Evolutionary conservation across 306 rosid species (phyloP).

Genomic region (Casuarina equisetifolia): DNA sequence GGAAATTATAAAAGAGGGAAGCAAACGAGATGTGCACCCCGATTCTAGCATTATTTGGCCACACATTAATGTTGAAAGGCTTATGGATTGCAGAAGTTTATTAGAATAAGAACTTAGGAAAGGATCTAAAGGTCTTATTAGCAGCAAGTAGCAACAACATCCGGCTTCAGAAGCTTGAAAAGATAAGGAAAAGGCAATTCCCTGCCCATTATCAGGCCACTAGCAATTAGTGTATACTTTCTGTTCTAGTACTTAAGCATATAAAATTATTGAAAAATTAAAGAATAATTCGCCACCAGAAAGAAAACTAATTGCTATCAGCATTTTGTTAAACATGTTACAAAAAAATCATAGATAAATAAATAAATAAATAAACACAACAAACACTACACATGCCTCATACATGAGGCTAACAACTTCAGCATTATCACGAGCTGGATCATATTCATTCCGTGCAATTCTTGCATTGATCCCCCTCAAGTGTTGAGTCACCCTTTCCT

Average conservation of each 20-base stretch:
- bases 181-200: not conserved
- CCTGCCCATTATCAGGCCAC: constrained; percentile 4
- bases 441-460: constrained; percentile 51
- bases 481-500: constrained; percentile 72
- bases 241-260: not conserved
- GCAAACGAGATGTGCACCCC: not conserved
- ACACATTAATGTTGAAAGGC: not conserved
- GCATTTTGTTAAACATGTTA: not conserved
- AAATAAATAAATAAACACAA: not conserved
- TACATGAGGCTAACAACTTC: constrained; percentile 82
- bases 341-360: constrained; percentile 1
- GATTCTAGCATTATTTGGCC: not conserved
- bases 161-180: not conserved
- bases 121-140: not conserved
- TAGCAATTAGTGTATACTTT: not conserved
- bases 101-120: not conserved
- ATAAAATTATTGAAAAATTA: not conserved
- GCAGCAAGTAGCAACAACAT: not conserved
- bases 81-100: not conserved
- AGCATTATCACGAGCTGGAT: constrained; percentile 60
- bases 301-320: not conserved
- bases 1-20: not conserved
- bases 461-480: constrained; percentile 62
- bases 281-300: not conserved
- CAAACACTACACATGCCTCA: constrained; percentile 49